phyloP scores from a whole-genome alignment of 164 flowering plant genomes.

The Protea cynaroides region DNA sequence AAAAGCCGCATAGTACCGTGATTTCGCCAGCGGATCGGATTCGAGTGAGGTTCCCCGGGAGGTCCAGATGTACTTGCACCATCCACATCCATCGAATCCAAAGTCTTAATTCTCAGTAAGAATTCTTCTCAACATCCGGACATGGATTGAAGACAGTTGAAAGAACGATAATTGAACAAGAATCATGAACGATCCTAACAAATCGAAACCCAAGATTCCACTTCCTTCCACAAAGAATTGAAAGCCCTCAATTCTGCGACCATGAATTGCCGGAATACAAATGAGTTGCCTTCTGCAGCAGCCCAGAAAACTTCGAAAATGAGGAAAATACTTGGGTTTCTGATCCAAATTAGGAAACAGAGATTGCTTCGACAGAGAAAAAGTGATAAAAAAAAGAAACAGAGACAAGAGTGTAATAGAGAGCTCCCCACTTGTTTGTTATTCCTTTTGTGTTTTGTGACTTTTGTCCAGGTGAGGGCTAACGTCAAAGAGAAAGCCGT shows the following conservation, averaged over 20 bases:
- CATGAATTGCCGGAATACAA: too few relatives aligned
- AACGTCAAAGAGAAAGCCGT: too few relatives aligned
- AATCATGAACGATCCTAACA: background rate
- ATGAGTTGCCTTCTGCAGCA: too few relatives aligned
- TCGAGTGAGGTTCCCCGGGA: slow-evolving; percentile 9
- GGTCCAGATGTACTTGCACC: slow-evolving; percentile 14
- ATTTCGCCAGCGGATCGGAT: slow-evolving; percentile 9
- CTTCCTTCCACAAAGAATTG: background rate
- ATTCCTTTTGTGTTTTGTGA: too few relatives aligned
- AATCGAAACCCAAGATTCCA: background rate
- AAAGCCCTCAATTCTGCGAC: background rate
- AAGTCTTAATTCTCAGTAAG: background rate
- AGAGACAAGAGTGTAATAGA: too few relatives aligned
- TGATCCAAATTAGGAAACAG: too few relatives aligned
- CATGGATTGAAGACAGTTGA: background rate
- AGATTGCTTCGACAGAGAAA: too few relatives aligned
- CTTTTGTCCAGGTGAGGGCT: too few relatives aligned
- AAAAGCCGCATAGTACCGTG: slow-evolving; percentile 13
- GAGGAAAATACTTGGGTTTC: too few relatives aligned
- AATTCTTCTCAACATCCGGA: background rate
- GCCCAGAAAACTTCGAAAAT: too few relatives aligned
- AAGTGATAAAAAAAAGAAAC: too few relatives aligned
- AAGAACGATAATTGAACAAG: background rate
- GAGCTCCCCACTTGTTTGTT: too few relatives aligned
- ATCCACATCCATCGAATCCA: slow-evolving; percentile 22